Evolutionary conservation across 148 eudicot genomes (phyloP), one percentile per base, ranked within the genome.

Genomic region (Fagopyrum esculentum): DNA sequence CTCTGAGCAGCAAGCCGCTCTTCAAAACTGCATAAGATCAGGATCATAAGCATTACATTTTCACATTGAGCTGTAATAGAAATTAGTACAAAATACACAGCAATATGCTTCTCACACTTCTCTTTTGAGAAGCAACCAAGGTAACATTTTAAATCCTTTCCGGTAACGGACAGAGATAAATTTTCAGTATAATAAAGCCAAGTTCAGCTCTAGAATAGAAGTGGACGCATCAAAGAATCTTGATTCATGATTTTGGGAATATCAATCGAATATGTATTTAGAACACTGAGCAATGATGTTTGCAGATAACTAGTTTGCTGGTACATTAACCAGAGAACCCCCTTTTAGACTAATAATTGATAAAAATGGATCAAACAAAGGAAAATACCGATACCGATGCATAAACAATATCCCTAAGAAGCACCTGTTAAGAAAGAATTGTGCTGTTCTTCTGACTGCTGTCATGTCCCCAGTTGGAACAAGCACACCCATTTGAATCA

Each of bases 391-490:
- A 35, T 64, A 13, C 29, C 68, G 22, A 26, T 60, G 13, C 43
- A 26, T 64, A 45, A 49, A 49, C 2, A 9, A 10, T 64, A 59
- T 59, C 44, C 10, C 43, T 6, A 61, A 55, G 17, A 59, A 78
- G 73, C 80, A 95, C 98, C 96, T 95, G 77, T 90, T 88, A 72
- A 95, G 97, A 82, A 95, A 95, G 81, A 95, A 95, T 61, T 78
- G 88, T 48, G 98, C 98, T 68, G 98, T 95, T 82, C 98, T 81
- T 84, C 96, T 85, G 69, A 95, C 91, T 78, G 98, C 98, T 74
- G 98, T 95, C 91, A 89, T 86, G 77, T 95, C 98, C 73, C 98
- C 98, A 48, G 98, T 95, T 80, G 98, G 98, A 47, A 95, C 98
- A 47, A 95, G 90, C 72, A 95, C 96, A 69, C 98, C 98, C 98